Conservation (phyloP, 208 protist genomes). For the Tritrichomonas foetus region DNA sequence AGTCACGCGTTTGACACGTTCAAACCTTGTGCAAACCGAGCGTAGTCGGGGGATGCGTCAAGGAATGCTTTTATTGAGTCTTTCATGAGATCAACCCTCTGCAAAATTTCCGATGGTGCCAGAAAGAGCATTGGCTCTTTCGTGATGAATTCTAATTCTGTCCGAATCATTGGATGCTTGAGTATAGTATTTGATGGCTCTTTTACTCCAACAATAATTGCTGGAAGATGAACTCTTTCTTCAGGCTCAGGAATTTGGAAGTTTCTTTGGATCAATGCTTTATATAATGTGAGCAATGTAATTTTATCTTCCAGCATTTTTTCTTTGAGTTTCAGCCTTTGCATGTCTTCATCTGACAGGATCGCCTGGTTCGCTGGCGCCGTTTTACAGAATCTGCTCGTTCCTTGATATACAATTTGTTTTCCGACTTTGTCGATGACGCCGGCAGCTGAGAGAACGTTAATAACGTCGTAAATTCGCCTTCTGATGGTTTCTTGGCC, state of each 20-base stretch:
- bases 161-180: not conserved
- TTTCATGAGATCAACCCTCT: not conserved
- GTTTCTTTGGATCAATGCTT: not conserved
- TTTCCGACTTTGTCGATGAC: slow-evolving; percentile 13
- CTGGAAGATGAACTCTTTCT: not conserved
- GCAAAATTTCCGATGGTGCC: not conserved
- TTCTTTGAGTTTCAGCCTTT: not conserved
- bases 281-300: not conserved
- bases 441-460: not conserved
- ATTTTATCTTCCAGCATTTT: not conserved
- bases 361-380: too few species aligned
- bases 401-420: not conserved
- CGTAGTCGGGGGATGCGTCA: too few species aligned
- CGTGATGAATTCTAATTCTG: not conserved
- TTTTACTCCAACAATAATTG: not conserved
- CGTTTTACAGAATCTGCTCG: not conserved
- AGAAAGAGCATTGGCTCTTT: not conserved
- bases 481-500: not conserved
- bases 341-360: not conserved
- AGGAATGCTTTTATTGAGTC: not conserved
- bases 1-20: too few species aligned
- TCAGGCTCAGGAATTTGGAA: not conserved
- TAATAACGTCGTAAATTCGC: slow-evolving; percentile 39
- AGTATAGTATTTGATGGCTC: not conserved
- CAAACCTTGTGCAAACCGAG: too few species aligned